These are phyloP conservation scores for Pittosporum tobira DNA, from an alignment of 129 eudicot species.

Conservation along the genomic window DNA sequence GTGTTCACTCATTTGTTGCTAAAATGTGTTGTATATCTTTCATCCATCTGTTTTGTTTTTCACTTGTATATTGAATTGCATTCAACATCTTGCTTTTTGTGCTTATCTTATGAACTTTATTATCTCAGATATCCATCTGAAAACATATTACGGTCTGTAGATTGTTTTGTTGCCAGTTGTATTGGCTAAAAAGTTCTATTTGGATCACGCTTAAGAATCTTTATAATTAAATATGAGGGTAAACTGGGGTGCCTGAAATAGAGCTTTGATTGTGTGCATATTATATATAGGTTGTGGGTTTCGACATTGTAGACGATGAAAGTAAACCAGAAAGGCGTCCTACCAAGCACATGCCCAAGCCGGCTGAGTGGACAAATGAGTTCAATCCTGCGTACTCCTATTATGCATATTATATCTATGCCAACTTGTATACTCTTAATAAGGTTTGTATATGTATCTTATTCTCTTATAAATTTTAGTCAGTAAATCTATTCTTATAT, in stretches of 20 bases:
- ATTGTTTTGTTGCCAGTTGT: too few relatives aligned
- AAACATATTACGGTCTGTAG: too few relatives aligned
- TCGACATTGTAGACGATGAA: slow-evolving; percentile 70
- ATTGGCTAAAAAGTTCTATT: too few relatives aligned
- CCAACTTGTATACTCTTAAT: slow-evolving; percentile 58
- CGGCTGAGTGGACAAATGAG: slow-evolving; percentile 65
- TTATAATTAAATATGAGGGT: too few relatives aligned
- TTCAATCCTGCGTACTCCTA: slow-evolving; percentile 66
- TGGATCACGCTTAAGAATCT: too few relatives aligned
- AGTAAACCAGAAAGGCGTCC: slow-evolving; percentile 72
- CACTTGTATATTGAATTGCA: too few relatives aligned
- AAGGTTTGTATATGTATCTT: slow-evolving; percentile 33
- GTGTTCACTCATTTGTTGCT: not conserved
- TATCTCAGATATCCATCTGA: too few relatives aligned
- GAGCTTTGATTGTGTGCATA: not conserved
- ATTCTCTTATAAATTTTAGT: not conserved
- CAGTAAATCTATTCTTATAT: not conserved
- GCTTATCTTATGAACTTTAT: too few relatives aligned
- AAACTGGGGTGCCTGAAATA: too few relatives aligned
- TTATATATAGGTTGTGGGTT: slow-evolving; percentile 61
- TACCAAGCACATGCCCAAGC: slow-evolving; percentile 72
- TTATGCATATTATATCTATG: slow-evolving; percentile 66
- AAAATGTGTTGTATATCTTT: too few relatives aligned
- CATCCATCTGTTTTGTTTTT: too few relatives aligned
- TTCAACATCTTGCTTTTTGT: too few relatives aligned